phyloP scores from a whole-genome alignment of 179 eudicot genomes.

The Drosera spatulata region DNA sequence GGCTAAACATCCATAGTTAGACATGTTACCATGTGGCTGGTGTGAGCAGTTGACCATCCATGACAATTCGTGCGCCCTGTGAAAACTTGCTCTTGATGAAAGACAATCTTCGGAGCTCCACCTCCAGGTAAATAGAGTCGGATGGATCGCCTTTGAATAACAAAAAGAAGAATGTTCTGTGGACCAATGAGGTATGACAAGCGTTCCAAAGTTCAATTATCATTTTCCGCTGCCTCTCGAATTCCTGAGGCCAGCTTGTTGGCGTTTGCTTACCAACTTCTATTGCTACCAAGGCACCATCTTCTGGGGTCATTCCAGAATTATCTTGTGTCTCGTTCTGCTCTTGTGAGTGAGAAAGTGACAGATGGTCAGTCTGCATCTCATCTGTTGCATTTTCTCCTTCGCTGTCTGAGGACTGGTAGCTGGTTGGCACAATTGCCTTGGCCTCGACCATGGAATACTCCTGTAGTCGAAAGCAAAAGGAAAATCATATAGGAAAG shows the following conservation, averaged over 20 bases:
- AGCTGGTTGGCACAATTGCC: slow-evolving; percentile 18
- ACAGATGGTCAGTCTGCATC: slow-evolving; percentile 15
- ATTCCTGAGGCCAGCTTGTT: slow-evolving; percentile 36
- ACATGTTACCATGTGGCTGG: slow-evolving; percentile 70
- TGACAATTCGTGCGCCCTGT: slow-evolving; percentile 40
- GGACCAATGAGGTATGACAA: slow-evolving; percentile 63
- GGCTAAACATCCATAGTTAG: too few species aligned
- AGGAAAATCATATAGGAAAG: too few species aligned
- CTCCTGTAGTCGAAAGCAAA: slow-evolving; percentile 9
- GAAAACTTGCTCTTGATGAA: slow-evolving; percentile 54
- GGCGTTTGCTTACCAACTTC: slow-evolving; percentile 19
- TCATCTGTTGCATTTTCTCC: slow-evolving; percentile 10
- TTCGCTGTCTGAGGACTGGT: slow-evolving; percentile 3
- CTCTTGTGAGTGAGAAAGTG: slow-evolving; percentile 28
- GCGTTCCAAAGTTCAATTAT: slow-evolving; percentile 78
- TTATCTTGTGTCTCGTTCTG: slow-evolving; percentile 43
- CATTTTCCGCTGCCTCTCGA: slow-evolving; percentile 39
- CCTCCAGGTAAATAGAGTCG: slow-evolving; percentile 77
- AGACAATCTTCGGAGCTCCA: slow-evolving; percentile 66
- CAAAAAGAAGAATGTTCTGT: slow-evolving; percentile 72
- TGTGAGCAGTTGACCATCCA: slow-evolving; percentile 54
- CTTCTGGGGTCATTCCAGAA: slow-evolving; percentile 5
- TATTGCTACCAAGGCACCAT: slow-evolving; percentile 14
- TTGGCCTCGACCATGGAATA: slow-evolving; percentile 9
- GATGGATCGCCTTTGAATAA: slow-evolving; percentile 80